Conservation (phyloP, 768 basidiomycete genomes). For the Gloeophyllum trabeum region DNA sequence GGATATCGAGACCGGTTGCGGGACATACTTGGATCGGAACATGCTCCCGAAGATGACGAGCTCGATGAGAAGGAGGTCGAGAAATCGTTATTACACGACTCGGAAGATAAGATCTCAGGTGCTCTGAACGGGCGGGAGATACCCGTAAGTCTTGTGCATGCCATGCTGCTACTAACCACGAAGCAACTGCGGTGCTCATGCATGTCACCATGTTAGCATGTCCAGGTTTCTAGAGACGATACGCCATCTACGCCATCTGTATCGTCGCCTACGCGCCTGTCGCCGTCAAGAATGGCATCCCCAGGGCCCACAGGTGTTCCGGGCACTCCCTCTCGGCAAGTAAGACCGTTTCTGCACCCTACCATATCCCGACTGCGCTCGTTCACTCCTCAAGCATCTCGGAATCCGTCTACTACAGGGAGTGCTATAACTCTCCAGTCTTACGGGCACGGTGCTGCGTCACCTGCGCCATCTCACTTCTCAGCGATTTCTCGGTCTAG, state of each 20-base stretch:
- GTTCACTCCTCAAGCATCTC: conserved; percentile 36
- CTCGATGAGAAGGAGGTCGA: conserved; percentile 34
- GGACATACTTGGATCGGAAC: conserved; percentile 61
- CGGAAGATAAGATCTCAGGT: conserved; percentile 22
- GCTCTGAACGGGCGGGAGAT: no score
- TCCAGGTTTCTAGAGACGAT: conserved; percentile 22
- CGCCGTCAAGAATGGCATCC: conserved; percentile 28
- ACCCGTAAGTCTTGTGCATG: no score
- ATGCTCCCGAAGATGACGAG: conserved; percentile 37
- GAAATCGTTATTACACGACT: conserved; percentile 29
- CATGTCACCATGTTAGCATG: conserved; percentile 12
- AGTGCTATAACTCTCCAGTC: conserved; percentile 33
- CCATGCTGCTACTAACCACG: no score
- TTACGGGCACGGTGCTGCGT: conserved; percentile 29
- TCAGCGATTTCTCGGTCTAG: conserved; percentile 63
- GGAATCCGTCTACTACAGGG: conserved; percentile 27
- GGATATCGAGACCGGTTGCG: conserved; percentile 60
- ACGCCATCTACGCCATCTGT: conserved; percentile 27
- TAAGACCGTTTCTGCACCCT: conserved; percentile 57
- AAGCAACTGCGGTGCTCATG: conserved; percentile 21
- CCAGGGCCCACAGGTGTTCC: conserved; percentile 20
- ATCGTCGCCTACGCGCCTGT: conserved; percentile 18
- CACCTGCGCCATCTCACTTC: conserved; percentile 53
- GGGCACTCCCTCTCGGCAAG: conserved; percentile 24
- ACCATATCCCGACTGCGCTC: conserved; percentile 77